phyloP scores from a whole-genome alignment of 352 stramenopile genomes.

The Phytophthora quininea region DNA sequence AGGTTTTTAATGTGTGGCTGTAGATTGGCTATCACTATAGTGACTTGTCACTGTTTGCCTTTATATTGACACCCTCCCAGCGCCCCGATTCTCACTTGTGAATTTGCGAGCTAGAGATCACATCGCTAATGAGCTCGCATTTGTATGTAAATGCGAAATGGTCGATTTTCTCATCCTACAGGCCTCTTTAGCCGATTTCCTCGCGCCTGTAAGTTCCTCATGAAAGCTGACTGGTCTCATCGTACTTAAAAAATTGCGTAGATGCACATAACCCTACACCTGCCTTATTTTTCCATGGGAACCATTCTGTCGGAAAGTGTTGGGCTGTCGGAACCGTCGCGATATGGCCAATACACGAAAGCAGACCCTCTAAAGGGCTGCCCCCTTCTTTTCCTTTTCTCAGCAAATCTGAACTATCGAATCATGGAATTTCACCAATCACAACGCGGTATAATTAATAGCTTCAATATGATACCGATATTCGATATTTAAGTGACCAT shows the following conservation, averaged over 20 bases:
- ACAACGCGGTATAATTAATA: no score
- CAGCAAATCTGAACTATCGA: no score
- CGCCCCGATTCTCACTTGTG: not conserved
- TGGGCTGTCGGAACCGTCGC: not conserved
- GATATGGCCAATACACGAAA: no score
- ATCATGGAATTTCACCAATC: no score
- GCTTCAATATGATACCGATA: no score
- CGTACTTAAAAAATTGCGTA: not conserved
- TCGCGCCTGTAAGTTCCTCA: not conserved
- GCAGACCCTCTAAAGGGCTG: no score
- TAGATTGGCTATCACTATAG: no score
- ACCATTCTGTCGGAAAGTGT: not conserved
- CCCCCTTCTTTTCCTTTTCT: no score
- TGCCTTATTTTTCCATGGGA: not conserved
- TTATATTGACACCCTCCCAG: no score
- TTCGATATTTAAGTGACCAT: no score
- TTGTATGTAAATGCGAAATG: not conserved
- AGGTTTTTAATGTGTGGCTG: no score
- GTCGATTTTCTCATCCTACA: slow-evolving; percentile 2
- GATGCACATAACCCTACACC: not conserved
- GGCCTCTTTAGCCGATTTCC: not conserved
- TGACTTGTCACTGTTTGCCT: no score
- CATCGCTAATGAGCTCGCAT: not conserved
- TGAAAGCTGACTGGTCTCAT: not conserved
- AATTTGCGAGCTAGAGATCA: not conserved